A percentile compares a stretch with the other conserved stretches of the same genome.
Evolutionary conservation across 345 rosid species (phyloP).

Genomic region (Camelina neglecta): DNA sequence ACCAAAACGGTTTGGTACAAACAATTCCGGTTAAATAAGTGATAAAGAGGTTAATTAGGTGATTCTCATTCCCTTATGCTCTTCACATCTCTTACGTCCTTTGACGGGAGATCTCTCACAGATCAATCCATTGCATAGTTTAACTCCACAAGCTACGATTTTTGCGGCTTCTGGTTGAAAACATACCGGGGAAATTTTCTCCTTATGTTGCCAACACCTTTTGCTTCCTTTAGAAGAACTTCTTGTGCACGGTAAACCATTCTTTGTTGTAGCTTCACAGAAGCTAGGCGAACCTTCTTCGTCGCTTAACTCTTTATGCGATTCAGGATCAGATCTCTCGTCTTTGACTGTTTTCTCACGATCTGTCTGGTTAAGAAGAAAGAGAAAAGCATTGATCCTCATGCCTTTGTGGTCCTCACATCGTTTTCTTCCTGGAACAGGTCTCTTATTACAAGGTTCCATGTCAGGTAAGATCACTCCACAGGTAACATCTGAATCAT

Average conservation of each 20-base stretch:
- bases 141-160: conserved; percentile 40
- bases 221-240: conserved; percentile 51
- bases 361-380: conserved; percentile 33
- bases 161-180: neutral
- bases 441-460: conserved; percentile 50
- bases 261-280: conserved; percentile 59
- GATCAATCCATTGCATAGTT: conserved; percentile 30
- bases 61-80: conserved; percentile 48
- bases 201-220: conserved; percentile 71
- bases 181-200: conserved; percentile 11
- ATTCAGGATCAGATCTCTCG: neutral
- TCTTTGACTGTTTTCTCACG: conserved; percentile 36
- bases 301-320: neutral
- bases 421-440: conserved; percentile 61
- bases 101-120: conserved; percentile 43
- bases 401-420: conserved; percentile 73
- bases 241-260: conserved; percentile 54
- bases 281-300: conserved; percentile 9
- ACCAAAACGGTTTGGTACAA: conserved; percentile 15
- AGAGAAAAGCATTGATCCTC: conserved; percentile 50
- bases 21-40: neutral
- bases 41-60: neutral
- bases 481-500: conserved; percentile 41
- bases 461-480: conserved; percentile 62
- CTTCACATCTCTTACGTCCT: conserved; percentile 46